Evolutionary conservation across 805 yeast species (phyloP).

Genomic region (Ogataea trehaloabstinens): DNA sequence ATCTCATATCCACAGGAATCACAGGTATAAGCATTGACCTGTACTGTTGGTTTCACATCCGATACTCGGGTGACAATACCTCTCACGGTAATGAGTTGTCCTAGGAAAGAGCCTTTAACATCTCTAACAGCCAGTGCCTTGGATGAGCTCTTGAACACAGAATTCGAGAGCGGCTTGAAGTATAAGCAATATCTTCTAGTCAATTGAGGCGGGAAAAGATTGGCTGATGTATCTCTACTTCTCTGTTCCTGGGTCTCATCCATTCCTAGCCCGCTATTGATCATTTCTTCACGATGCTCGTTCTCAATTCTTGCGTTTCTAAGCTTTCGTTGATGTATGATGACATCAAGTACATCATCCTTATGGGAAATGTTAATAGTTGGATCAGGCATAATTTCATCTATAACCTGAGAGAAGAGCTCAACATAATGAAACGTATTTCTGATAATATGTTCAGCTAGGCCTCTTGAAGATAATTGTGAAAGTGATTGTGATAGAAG

Average conservation of each 20-base stretch:
- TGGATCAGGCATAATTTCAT: constrained; percentile 84
- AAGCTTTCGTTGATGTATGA: constrained; percentile 82
- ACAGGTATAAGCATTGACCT: constrained; percentile 94
- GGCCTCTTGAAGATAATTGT: constrained; percentile 19
- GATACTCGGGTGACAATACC: constrained; percentile 95
- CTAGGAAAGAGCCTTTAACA: constrained; percentile 78
- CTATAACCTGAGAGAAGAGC: constrained; percentile 70
- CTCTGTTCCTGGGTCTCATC: constrained; percentile 13
- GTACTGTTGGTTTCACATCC: constrained; percentile 90
- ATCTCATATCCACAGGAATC: constrained; percentile 96
- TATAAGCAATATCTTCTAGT: constrained; percentile 85
- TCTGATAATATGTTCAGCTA: constrained; percentile 59
- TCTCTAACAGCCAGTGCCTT: constrained; percentile 86
- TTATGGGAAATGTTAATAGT: constrained; percentile 72
- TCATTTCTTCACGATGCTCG: constrained; percentile 63
- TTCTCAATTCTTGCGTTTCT: constrained; percentile 72
- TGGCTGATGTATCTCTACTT: constrained; percentile 30
- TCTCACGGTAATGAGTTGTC: constrained; percentile 83
- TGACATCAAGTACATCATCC: constrained; percentile 91
- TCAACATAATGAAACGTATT: constrained; percentile 82
- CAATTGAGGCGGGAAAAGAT: constrained; percentile 78
- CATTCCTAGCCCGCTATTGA: constrained; percentile 37
- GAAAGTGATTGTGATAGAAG: constrained; percentile 15
- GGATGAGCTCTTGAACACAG: constrained; percentile 33
- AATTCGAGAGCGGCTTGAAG: constrained; percentile 69